phyloP scores from a whole-genome alignment of 2,329 filamentous ascomycete genomes.

The Aspergillus sp. region DNA sequence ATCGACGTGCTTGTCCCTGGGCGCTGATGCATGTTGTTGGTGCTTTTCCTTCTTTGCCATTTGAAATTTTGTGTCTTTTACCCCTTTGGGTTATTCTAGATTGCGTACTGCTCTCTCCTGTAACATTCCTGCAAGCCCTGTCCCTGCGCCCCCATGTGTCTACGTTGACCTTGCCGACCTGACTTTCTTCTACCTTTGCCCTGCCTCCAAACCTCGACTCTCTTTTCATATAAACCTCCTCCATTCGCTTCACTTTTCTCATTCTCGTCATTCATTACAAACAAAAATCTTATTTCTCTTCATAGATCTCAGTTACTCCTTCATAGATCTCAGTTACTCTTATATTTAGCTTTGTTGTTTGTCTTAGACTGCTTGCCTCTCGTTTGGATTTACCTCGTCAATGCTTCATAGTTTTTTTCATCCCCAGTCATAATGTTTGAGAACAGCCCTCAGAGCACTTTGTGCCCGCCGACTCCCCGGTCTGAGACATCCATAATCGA shows the following conservation, averaged over 20 bases:
- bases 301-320: neutral
- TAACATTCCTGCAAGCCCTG: neutral
- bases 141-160: conserved; percentile 5
- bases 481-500: conserved; percentile 25
- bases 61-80: conserved; percentile 1
- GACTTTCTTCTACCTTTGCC: neutral
- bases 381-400: neutral
- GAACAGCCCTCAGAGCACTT: conserved; percentile 16
- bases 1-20: conserved; percentile 5
- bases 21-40: neutral
- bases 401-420: neutral
- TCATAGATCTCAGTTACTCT: neutral
- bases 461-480: conserved; percentile 23
- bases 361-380: neutral
- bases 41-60: neutral
- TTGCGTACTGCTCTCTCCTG: conserved; percentile 3
- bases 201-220: neutral
- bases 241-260: neutral
- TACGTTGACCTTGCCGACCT: conserved; percentile 13
- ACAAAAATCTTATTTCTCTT: neutral
- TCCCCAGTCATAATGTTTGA: conserved; percentile 17
- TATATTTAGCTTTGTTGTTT: neutral
- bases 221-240: conserved; percentile 1
- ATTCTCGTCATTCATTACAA: conserved; percentile 1
- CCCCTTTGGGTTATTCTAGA: conserved; percentile 5